A percentile compares a stretch with the other conserved stretches of the same genome.
These are phyloP conservation scores for Boletus coccyginus DNA, from an alignment of 768 basidiomycete genomes.

Conservation along the genomic window DNA sequence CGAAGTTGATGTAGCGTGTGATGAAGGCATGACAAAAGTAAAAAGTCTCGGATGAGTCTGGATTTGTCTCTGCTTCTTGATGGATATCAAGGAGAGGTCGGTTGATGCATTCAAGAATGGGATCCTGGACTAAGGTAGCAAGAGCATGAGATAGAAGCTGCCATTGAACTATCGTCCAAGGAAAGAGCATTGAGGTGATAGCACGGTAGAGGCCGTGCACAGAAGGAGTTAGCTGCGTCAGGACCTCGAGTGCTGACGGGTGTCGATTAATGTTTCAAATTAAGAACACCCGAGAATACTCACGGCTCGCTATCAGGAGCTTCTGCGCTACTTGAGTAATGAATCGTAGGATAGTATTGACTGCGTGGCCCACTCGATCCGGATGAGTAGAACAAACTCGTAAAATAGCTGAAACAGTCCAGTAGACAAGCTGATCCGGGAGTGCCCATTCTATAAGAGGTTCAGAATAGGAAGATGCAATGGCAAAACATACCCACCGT, in stretches of 20 bases:
- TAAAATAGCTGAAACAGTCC: slow-evolving; percentile 74
- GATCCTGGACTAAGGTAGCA: slow-evolving; percentile 59
- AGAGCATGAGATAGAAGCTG: slow-evolving; percentile 49
- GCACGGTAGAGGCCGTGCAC: slow-evolving; percentile 88
- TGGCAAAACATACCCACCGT: slow-evolving; percentile 45
- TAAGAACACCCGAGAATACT: slow-evolving; percentile 23
- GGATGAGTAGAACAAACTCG: slow-evolving; percentile 56
- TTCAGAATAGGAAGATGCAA: background rate
- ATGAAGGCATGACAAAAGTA: slow-evolving; percentile 67
- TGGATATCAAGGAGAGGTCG: slow-evolving; percentile 61
- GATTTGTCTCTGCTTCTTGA: slow-evolving; percentile 49
- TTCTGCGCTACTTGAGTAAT: slow-evolving; percentile 53
- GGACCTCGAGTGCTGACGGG: slow-evolving; percentile 57
- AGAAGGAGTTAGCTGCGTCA: slow-evolving; percentile 76
- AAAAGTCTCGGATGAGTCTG: slow-evolving; percentile 31
- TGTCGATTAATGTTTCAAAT: background rate
- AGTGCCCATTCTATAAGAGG: slow-evolving; percentile 74
- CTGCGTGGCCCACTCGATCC: slow-evolving; percentile 47
- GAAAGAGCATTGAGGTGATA: slow-evolving; percentile 72
- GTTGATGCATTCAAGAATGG: slow-evolving; percentile 71
- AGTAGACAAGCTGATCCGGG: slow-evolving; percentile 80
- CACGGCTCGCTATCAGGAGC: slow-evolving; percentile 54
- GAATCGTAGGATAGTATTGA: slow-evolving; percentile 61
- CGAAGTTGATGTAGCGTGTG: slow-evolving; percentile 69
- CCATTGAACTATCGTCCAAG: slow-evolving; percentile 74